Percentiles rank a stretch among this genome's conserved stretches.
phyloP scores from a whole-genome alignment of 192 early-diverging fungal genomes.

The Backusella australiensis region DNA sequence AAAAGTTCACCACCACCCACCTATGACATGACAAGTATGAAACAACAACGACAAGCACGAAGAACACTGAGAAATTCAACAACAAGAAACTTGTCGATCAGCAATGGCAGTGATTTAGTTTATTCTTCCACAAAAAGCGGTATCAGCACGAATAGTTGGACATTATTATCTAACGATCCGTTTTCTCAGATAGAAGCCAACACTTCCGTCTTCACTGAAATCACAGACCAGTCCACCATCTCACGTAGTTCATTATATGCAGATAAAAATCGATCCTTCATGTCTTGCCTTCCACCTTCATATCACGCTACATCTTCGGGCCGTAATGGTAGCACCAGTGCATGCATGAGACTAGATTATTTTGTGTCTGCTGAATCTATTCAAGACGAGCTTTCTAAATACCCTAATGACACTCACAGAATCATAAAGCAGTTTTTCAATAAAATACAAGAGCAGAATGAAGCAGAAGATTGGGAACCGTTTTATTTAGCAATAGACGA shows the following conservation, averaged over 20 bases:
- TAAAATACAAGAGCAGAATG: constrained; percentile 13
- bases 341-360: not conserved
- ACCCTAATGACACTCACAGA: not conserved
- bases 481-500: constrained; percentile 18
- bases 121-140: not conserved
- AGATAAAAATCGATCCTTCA: not conserved
- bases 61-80: not conserved
- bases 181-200: constrained; percentile 12
- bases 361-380: not conserved
- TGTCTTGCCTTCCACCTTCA: not conserved
- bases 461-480: constrained; percentile 9
- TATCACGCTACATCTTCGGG: not conserved
- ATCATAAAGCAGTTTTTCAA: constrained; percentile 10
- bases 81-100: not conserved
- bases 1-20: not conserved
- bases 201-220: constrained; percentile 1
- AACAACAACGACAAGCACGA: not conserved
- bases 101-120: not conserved
- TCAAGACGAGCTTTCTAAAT: not conserved
- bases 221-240: constrained; percentile 12
- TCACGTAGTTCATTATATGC: not conserved
- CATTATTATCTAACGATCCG: not conserved
- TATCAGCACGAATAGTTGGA: constrained; percentile 2
- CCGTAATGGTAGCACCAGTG: constrained; percentile 7
- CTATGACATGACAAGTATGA: not conserved